Evolutionary conservation across 2,329 filamentous ascomycete species (phyloP), one percentile per base, ranked within the genome.

Genomic region (Paraconiothyrium brasiliense): DNA sequence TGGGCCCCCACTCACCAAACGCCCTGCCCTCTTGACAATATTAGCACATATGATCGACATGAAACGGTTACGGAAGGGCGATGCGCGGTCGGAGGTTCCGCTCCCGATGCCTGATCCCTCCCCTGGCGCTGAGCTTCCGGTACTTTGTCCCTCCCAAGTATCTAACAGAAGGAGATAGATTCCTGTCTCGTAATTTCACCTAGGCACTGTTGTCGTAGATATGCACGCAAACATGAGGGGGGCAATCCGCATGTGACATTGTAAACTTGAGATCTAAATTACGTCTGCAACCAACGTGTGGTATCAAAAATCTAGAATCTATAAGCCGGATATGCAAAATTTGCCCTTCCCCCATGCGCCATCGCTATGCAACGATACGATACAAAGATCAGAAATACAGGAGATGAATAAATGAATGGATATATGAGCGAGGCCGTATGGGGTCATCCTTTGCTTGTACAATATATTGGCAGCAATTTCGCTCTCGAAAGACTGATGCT

Each of bases 261-360:
- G 46, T 9, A 55, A 55, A 46, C 39, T 55, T 55, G 52, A 57
- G 54, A 57, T 57, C 43, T 57, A 57, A 49, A 48, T 49, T 57
- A 57, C 35, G 43, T 41, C 30, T 22, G 43, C 44, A 48, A 39
- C 54, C 54, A 48, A 13, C 50, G 50, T 16, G 39, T 46, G 52
- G 54, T 57, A 57, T 57, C 32, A 57, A 30, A 30, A 49, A 57
- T 57, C 54, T 57, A 57, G 43, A 39, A 9, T 48, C 35, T 49
- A 57, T 37, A 30, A 57, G 54, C 54, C 46, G 54, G 54, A 32
- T 57, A 49, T 49, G 54, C 54, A 48, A 41, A 46, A 8, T 27
- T 27, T 39, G 43, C 54, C 54, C 54, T 48, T 34, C 35, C 34
- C 54, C 54, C 54, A 57, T 41, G 35, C 44, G 54, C 44, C 54